Evolutionary conservation across 345 rosid species (phyloP).

Genomic region (Cardiospermum halicacabum): DNA sequence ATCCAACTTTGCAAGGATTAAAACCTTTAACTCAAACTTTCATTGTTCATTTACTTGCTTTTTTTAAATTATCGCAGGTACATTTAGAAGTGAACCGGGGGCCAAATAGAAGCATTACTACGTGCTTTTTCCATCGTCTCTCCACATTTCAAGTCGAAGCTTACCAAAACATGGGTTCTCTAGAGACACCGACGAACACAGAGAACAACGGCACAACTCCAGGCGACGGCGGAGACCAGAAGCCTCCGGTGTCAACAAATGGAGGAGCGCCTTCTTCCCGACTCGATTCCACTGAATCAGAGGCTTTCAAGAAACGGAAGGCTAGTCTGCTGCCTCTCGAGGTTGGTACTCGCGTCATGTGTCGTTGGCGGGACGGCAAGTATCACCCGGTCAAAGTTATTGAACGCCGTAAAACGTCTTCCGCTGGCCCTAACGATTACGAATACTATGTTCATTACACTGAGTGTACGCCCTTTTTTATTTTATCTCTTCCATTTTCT

Average conservation of each 20-base stretch:
- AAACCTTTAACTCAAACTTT: too few species aligned
- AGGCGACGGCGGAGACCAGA: conserved; percentile 32
- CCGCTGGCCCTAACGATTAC: conserved; percentile 57
- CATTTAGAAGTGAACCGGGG: neutral
- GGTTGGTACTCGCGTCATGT: conserved; percentile 94
- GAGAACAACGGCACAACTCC: conserved; percentile 40
- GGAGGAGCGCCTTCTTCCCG: conserved; percentile 26
- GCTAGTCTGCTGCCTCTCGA: conserved; percentile 68
- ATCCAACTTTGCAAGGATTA: too few species aligned
- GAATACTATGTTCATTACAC: conserved; percentile 98
- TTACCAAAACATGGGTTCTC: conserved; percentile 55
- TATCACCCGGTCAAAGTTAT: conserved; percentile 95
- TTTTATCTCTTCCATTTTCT: conserved; percentile 1
- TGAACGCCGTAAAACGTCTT: conserved; percentile 67
- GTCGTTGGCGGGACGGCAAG: conserved; percentile 96
- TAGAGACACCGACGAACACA: conserved; percentile 39
- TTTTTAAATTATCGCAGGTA: too few species aligned
- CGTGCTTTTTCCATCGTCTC: neutral
- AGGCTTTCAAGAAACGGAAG: conserved; percentile 57
- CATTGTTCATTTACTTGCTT: too few species aligned
- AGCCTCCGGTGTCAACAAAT: conserved; percentile 17
- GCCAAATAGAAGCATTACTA: neutral
- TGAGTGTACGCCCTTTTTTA: conserved; percentile 57
- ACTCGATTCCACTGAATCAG: conserved; percentile 34
- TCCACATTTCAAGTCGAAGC: conserved; percentile 4